phyloP scores from a whole-genome alignment of 768 basidiomycete genomes.

The Suillus placidus region DNA sequence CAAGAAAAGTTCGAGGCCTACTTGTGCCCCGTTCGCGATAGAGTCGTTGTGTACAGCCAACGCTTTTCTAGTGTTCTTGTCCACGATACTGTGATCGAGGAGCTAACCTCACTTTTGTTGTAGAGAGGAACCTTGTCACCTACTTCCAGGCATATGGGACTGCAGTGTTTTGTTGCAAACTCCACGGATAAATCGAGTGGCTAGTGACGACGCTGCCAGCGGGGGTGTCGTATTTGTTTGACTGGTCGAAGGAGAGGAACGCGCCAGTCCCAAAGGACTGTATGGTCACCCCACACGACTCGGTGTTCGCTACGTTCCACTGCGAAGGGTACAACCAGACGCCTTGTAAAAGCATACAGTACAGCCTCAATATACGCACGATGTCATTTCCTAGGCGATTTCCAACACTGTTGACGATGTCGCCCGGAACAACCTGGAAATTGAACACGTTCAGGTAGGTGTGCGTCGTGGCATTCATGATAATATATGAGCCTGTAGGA shows the following conservation, averaged over 20 bases:
- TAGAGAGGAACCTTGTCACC: background rate
- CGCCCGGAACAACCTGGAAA: slow-evolving; percentile 2
- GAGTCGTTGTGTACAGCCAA: slow-evolving; percentile 1
- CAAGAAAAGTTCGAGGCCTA: background rate
- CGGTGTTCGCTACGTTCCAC: slow-evolving; percentile 15
- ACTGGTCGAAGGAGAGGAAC: slow-evolving; percentile 1
- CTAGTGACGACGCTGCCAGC: slow-evolving; percentile 4
- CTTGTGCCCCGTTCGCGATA: slow-evolving; percentile 4
- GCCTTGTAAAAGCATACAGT: background rate
- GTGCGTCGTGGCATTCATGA: slow-evolving; percentile 15
- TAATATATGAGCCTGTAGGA: slow-evolving; percentile 14
- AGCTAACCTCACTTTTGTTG: background rate
- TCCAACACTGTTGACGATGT: slow-evolving; percentile 15
- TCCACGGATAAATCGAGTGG: slow-evolving; percentile 10
- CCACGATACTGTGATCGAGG: slow-evolving; percentile 9
- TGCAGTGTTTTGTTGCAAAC: background rate
- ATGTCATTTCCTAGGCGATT: slow-evolving; percentile 15
- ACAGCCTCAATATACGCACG: background rate
- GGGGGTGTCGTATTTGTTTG: background rate
- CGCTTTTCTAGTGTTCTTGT: slow-evolving; percentile 4
- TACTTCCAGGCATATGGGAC: slow-evolving; percentile 14
- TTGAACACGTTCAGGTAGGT: slow-evolving; percentile 15
- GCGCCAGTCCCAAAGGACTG: slow-evolving; percentile 14
- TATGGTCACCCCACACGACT: slow-evolving; percentile 6
- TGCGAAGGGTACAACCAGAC: background rate